A percentile compares a stretch with the other conserved stretches of the same genome.
These are phyloP conservation scores for Allium cepa DNA, from an alignment of 106 monocot genomes.

Conservation along the genomic window DNA sequence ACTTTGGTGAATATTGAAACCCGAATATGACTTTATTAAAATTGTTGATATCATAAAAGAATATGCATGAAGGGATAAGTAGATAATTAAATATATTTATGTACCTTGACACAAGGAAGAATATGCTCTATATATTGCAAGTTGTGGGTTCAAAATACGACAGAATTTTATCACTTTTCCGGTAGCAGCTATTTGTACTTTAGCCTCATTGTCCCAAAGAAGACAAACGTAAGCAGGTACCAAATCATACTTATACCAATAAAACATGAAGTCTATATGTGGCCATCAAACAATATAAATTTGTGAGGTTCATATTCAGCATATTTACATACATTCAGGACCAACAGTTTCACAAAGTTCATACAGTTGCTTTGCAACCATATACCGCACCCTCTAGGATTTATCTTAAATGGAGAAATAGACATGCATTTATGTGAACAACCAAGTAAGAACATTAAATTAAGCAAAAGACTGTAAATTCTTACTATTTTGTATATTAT, in stretches of 20 bases:
- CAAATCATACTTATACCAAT: slow-evolving; percentile 33
- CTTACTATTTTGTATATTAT: not conserved
- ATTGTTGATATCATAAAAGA: too few relatives aligned
- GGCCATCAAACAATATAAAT: too few relatives aligned
- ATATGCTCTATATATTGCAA: slow-evolving; percentile 43
- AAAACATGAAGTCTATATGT: too few relatives aligned
- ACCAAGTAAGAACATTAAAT: not conserved
- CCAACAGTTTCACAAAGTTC: slow-evolving; percentile 91
- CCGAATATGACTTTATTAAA: not conserved
- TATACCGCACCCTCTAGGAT: slow-evolving; percentile 94
- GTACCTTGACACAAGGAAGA: slow-evolving; percentile 73
- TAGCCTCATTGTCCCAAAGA: slow-evolving; percentile 71
- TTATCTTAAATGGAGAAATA: slow-evolving; percentile 52
- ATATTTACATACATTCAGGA: not conserved
- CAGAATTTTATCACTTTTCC: slow-evolving; percentile 72
- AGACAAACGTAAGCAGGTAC: slow-evolving; percentile 71
- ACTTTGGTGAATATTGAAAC: not conserved
- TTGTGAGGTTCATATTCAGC: too few relatives aligned
- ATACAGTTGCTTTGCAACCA: slow-evolving; percentile 94
- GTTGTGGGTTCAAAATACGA: slow-evolving; percentile 51
- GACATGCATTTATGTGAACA: not conserved
- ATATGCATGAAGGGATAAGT: not conserved
- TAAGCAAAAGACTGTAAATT: too few relatives aligned
- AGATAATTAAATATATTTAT: too few relatives aligned
- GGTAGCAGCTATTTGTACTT: slow-evolving; percentile 69